Evolutionary conservation across 2,329 filamentous ascomycete genomes (phyloP).

Genomic region (Sclerotinia glacialis): DNA sequence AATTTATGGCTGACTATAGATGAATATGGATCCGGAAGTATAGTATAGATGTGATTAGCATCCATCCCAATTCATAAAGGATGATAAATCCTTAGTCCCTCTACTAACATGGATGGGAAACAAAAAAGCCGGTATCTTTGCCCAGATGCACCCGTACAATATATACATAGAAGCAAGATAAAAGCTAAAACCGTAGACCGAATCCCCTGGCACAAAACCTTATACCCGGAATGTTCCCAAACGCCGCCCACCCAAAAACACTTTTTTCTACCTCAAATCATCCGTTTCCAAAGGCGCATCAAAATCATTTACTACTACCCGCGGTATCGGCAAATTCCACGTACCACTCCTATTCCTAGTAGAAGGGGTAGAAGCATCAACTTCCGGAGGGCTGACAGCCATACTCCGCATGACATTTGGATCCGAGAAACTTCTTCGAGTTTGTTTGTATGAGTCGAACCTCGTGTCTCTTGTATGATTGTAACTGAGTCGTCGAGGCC

Average conservation of each 20-base stretch:
- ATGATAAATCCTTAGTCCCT: no score
- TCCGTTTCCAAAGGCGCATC: constrained; percentile 28
- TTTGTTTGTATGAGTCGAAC: constrained; percentile 29
- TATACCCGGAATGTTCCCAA: neutral
- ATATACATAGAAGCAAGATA: neutral
- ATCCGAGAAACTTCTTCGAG: constrained; percentile 16
- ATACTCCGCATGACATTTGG: neutral
- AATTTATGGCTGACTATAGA: no score
- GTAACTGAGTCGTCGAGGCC: constrained; percentile 23
- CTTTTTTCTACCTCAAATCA: constrained; percentile 11
- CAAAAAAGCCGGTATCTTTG: neutral
- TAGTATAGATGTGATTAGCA: neutral
- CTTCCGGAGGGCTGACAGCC: neutral
- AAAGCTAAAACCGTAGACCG: neutral
- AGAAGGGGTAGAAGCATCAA: neutral
- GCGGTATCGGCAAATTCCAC: constrained; percentile 22
- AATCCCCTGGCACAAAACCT: neutral
- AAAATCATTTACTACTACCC: constrained; percentile 30
- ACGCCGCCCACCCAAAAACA: neutral
- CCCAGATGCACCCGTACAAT: neutral
- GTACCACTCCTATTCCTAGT: constrained; percentile 17
- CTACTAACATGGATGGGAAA: neutral
- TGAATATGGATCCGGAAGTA: no score
- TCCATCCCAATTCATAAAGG: neutral
- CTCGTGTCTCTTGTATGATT: constrained; percentile 30